Evolutionary conservation across 371 early-diverging fungal species (phyloP).

Genomic region (Nosema muscidifuracis): DNA sequence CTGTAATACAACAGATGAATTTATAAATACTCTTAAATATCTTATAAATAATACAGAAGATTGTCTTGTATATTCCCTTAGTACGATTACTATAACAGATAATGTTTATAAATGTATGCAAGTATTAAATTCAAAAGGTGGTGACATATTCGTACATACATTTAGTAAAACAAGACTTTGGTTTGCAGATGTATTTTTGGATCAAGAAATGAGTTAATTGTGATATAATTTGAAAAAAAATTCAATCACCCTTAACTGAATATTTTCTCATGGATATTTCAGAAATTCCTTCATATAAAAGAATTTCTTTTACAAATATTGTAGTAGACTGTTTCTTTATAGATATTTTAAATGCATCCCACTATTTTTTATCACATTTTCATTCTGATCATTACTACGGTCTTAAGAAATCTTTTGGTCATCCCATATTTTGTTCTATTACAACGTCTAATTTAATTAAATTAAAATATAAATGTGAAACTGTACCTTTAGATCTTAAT

Average conservation of each 20-base stretch:
- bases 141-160: neutral
- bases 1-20: too few species aligned
- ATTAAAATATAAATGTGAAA: slow-evolving; percentile 1
- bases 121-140: neutral
- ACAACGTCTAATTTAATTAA: slow-evolving; percentile 33
- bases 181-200: neutral
- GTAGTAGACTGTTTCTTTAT: slow-evolving; percentile 28
- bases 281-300: slow-evolving; percentile 2
- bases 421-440: slow-evolving; percentile 20
- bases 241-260: neutral
- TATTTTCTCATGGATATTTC: neutral
- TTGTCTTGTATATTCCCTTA: neutral
- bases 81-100: neutral
- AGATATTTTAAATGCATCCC: neutral
- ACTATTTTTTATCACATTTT: slow-evolving; percentile 40
- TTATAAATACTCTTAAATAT: neutral
- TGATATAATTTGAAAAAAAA: too few species aligned
- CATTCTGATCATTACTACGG: slow-evolving; percentile 43
- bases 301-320: slow-evolving; percentile 11
- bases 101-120: neutral
- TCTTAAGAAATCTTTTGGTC: slow-evolving; percentile 12
- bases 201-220: too few species aligned
- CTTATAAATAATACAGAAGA: neutral
- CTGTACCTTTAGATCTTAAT: neutral
- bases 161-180: neutral